These are phyloP conservation scores for Meyerozyma smithsonii DNA, from an alignment of 1,139 yeast genomes.

Conservation along the genomic window DNA sequence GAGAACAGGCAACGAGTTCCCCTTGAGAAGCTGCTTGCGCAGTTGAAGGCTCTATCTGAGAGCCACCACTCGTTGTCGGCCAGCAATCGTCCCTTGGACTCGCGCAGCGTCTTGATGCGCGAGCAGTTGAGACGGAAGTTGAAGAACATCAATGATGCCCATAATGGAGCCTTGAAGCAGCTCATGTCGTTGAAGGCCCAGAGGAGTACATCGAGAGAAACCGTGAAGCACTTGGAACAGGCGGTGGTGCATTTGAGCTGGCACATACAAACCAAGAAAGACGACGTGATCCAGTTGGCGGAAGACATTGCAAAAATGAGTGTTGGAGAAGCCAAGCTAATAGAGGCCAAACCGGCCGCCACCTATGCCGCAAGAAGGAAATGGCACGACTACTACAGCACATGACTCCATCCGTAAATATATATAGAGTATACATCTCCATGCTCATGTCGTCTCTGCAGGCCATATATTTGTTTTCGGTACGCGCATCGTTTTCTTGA, in stretches of 20 bases:
- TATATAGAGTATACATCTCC: not conserved
- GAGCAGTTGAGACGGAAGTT: slow-evolving; percentile 8
- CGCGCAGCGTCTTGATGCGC: slow-evolving; percentile 6
- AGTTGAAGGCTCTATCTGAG: not conserved
- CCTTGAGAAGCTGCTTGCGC: slow-evolving; percentile 1
- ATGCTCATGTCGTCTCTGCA: not conserved
- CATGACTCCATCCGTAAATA: not conserved
- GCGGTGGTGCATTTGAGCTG: not conserved
- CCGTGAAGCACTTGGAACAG: not conserved
- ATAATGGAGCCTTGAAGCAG: slow-evolving; percentile 7
- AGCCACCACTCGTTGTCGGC: not conserved
- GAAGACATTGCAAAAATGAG: not conserved
- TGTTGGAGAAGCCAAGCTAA: not conserved
- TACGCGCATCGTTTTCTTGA: slow-evolving; percentile 5
- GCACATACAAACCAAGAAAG: not conserved
- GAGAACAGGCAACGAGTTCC: not conserved
- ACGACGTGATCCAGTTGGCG: not conserved
- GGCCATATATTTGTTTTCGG: not conserved
- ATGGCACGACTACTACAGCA: not conserved
- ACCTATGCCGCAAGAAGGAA: not conserved
- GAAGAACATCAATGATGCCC: slow-evolving; percentile 8
- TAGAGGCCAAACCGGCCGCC: not conserved
- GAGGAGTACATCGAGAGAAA: not conserved
- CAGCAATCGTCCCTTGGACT: not conserved
- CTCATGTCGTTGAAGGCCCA: slow-evolving; percentile 10